Percentiles rank a stretch among this genome's conserved stretches.
Evolutionary conservation across 495 filamentous ascomycete genomes (phyloP).

Genomic region (Chlorociboria aeruginascens): DNA sequence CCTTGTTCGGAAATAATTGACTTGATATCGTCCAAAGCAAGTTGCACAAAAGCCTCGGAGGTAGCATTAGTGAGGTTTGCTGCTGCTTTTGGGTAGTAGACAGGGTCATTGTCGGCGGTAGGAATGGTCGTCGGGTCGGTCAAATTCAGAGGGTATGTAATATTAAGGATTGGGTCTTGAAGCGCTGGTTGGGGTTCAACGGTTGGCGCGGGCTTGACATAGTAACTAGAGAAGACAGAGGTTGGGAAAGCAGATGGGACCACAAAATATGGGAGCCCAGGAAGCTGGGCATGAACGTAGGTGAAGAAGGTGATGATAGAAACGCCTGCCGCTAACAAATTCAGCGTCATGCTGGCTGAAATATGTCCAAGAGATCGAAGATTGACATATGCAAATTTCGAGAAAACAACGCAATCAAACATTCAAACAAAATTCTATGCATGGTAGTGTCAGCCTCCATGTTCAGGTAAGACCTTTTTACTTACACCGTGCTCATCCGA

Average conservation of each 20-base stretch:
- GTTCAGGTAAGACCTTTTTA: too few species aligned
- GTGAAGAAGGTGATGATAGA: background rate
- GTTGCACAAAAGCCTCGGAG: conserved; percentile 30
- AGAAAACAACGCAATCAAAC: too few species aligned
- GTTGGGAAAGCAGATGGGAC: conserved; percentile 43
- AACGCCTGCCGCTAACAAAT: background rate
- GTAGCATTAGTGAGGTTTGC: conserved; percentile 28
- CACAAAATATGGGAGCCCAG: conserved; percentile 33
- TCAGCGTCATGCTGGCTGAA: background rate
- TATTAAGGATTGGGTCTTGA: conserved; percentile 42
- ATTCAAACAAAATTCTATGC: too few species aligned
- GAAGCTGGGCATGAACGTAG: conserved; percentile 1
- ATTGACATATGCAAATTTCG: too few species aligned
- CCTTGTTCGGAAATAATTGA: conserved; percentile 30
- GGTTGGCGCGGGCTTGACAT: conserved; percentile 37
- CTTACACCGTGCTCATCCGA: too few species aligned
- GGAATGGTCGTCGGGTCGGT: conserved; percentile 43
- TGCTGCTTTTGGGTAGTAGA: conserved; percentile 33
- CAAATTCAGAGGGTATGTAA: conserved; percentile 43
- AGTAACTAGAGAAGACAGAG: conserved; percentile 39
- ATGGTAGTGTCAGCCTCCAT: too few species aligned
- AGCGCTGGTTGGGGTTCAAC: conserved; percentile 46
- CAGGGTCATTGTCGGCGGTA: conserved; percentile 32
- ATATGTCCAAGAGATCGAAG: too few species aligned
- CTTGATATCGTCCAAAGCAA: conserved; percentile 29